Base-by-base conservation (phyloP, 495 filamentous ascomycete species). In the Chaetomium fimeti region DNA sequence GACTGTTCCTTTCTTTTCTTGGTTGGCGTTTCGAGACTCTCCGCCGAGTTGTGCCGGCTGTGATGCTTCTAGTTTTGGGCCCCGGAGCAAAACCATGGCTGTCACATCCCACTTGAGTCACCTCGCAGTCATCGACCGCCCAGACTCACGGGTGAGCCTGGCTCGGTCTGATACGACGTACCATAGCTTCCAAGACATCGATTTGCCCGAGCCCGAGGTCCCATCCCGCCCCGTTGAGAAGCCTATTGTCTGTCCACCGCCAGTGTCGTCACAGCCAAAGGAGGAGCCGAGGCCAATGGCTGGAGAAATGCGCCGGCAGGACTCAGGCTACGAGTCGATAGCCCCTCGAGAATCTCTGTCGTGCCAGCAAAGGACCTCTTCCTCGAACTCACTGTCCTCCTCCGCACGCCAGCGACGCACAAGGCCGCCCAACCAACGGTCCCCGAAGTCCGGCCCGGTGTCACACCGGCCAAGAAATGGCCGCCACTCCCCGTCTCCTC, bases 311-410 rank as follows among this genome's bases (percentile, higher is more conserved):
- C 72, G 71, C 6, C 76, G 80, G 13, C 79, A 83, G 51, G 80
- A 83, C 54, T 83, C 80, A 7, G 80, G 80, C 8, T 83, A 83
- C 54, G 80, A 77, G 56, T 82, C 79, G n/a, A 71, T 75, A 13
- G 57, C 68, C 22, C 72, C 69, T 1, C 68, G 64, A 24, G 69
- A 73, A 25, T 71, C 76, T 2, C 68, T 69, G 0, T 69, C 69
- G 28, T 66, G 57, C n/a, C 65, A 65, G 22, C 67, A 68, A 11
- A 62, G 45, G 54, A 43, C 45, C 22, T 62, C 72, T 1, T 62
- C 72, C 3, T 66, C 69, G 0, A 43, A 65, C 0, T 71, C 71
- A 1, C 55, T 62, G 2, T 66, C 75, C 0, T 70, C 76, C 4
- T 73, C 73, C 29, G 71, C 72, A 9, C 60, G 68, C 28, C 74